phyloP scores from a whole-genome alignment of 2,329 filamentous ascomycete genomes.

The Phaeomoniella chlamydospora region DNA sequence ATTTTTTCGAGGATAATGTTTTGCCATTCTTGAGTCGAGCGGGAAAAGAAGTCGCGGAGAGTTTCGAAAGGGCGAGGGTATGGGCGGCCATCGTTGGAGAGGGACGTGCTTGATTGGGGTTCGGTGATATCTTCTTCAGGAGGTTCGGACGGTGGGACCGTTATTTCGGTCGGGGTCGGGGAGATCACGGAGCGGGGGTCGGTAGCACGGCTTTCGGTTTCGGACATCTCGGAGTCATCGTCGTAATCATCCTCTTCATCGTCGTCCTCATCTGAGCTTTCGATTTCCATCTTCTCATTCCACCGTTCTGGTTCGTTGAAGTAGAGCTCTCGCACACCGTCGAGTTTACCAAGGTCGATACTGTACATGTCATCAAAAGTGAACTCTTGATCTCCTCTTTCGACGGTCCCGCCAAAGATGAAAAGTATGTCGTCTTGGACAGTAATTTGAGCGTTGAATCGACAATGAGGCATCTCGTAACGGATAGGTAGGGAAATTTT shows the following conservation, averaged over 20 bases:
- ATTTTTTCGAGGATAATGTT: conserved; percentile 65
- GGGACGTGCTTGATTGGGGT: no score
- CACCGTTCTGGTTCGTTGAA: conserved; percentile 75
- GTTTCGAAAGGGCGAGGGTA: conserved; percentile 74
- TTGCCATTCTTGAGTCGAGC: conserved; percentile 84
- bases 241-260: conserved; percentile 25
- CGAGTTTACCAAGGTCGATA: conserved; percentile 84
- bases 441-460: conserved; percentile 82
- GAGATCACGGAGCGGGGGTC: conserved; percentile 18
- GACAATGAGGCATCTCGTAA: conserved; percentile 73
- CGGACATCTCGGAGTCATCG: conserved; percentile 25
- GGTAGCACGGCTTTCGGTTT: conserved; percentile 29
- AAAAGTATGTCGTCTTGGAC: conserved; percentile 88
- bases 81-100: conserved; percentile 65
- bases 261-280: conserved; percentile 42
- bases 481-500: conserved; percentile 48
- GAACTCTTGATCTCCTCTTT: conserved; percentile 87
- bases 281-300: conserved; percentile 47
- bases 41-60: conserved; percentile 78
- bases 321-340: conserved; percentile 87
- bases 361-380: conserved; percentile 93
- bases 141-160: neutral
- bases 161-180: conserved; percentile 3
- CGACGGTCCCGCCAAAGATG: conserved; percentile 89
- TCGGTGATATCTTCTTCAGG: conserved; percentile 20